Evolutionary conservation across 768 basidiomycete species (phyloP), one percentile per base, ranked within the genome.

Genomic region (Rubroboletus pulcherrimus): DNA sequence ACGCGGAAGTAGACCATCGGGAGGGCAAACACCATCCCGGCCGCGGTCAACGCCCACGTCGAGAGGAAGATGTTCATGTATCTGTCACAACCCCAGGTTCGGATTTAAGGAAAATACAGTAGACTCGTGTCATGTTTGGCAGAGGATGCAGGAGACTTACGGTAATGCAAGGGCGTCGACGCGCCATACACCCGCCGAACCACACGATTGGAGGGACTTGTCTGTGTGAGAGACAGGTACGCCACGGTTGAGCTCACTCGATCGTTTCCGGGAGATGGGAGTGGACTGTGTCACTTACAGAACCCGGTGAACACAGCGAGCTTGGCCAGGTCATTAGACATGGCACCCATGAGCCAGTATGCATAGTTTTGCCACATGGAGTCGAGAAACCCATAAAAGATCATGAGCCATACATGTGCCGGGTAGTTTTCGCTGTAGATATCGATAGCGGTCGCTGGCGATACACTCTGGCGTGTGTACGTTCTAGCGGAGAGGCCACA

Each of bases 151-250:
- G 7, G n/a, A 17, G 4, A 76, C 87, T 68, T 61, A 90, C 85
- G 89, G 87, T 33, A 77, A 54, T 40, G 72, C 71, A 30, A 81
- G 77, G 7, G 75, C 87, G 71, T 92, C 89, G 5, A 81, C 84
- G 34, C 85, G 77, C 87, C 87, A 92, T 14, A 82, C 71, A 7
- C 84, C 86, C 2, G 86, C 89, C 12, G 82, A 84, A 56, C 86
- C 89, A 7, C 80, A 81, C 4, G 86, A 89, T 64, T 92, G 89
- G 37, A 92, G 72, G 14, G 86, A 86, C 65, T 91, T 89, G 64
- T 88, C 86, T 81, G 2, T 31, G n/a, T 39, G 33, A 0, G 30
- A n/a, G 9, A 8, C 14, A 35, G 24, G 34, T 51, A 51, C 29
- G 58, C 17, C 21, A 38, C 7, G 38, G 17, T 19, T 44, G 7